Evolutionary conservation across 2,329 filamentous ascomycete species (phyloP).

Genomic region (Monilinia vaccinii-corymbosi): DNA sequence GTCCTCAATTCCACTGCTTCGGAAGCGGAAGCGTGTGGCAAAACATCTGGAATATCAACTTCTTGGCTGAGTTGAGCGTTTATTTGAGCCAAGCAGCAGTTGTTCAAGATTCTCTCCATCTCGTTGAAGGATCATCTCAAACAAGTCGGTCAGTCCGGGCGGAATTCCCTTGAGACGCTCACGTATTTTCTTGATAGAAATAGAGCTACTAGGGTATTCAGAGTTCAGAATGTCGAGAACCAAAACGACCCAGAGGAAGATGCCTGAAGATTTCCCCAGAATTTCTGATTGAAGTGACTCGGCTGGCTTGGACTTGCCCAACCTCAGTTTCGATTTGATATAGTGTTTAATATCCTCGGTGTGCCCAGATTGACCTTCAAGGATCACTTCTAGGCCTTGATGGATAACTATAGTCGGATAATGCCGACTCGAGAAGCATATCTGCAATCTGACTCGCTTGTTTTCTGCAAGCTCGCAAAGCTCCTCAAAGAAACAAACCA

Average conservation of each 20-base stretch:
- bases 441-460: conserved; percentile 12
- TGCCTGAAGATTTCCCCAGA: conserved; percentile 13
- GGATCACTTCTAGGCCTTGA: conserved; percentile 18
- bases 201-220: conserved; percentile 28
- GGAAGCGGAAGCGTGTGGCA: no score
- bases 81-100: conserved; percentile 21
- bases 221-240: conserved; percentile 35
- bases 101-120: conserved; percentile 35
- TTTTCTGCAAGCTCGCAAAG: conserved; percentile 14
- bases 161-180: conserved; percentile 28
- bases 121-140: conserved; percentile 27
- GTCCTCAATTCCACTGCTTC: no score
- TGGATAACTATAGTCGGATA: conserved; percentile 23
- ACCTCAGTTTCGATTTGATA: conserved; percentile 20
- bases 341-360: conserved; percentile 25
- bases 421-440: conserved; percentile 27
- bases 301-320: conserved; percentile 14
- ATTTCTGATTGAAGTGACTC: conserved; percentile 13
- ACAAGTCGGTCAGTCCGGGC: conserved; percentile 13
- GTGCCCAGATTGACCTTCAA: conserved; percentile 25
- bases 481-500: conserved; percentile 20
- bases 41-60: no score
- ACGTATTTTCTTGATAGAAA: conserved; percentile 29
- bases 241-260: conserved; percentile 22
- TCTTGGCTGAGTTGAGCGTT: no score